Evolutionary conservation across 1,284 basidiomycete genomes (phyloP).

Genomic region (Sanghuangporus baumii): DNA sequence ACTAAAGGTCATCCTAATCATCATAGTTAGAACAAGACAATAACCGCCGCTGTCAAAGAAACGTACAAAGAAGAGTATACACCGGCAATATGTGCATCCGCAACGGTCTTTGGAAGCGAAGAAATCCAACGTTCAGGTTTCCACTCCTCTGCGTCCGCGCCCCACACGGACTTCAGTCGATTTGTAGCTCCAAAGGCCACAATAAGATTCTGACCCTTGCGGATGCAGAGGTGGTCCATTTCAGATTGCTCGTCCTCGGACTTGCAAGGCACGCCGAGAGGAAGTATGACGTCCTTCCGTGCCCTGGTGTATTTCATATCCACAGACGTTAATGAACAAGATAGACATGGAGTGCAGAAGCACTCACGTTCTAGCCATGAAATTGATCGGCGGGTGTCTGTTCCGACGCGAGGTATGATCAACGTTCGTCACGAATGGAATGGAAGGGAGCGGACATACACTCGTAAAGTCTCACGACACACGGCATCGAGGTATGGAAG

Average conservation of each 20-base stretch:
- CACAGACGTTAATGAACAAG: background rate
- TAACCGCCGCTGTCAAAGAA: background rate
- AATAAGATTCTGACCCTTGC: constrained; percentile 20
- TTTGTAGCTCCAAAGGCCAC: constrained; percentile 27
- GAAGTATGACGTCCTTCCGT: constrained; percentile 15
- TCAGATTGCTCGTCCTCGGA: constrained; percentile 10
- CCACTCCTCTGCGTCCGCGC: constrained; percentile 31
- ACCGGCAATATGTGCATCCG: constrained; percentile 23
- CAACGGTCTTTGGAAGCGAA: constrained; percentile 24
- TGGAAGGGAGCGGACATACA: constrained; percentile 4
- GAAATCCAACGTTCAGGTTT: constrained; percentile 32
- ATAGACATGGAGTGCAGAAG: background rate
- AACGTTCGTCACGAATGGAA: background rate
- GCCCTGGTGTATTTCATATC: constrained; percentile 4
- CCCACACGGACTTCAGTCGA: constrained; percentile 29
- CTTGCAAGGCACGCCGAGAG: constrained; percentile 15
- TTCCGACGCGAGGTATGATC: background rate
- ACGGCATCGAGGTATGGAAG: constrained; percentile 19
- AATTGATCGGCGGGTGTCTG: constrained; percentile 17
- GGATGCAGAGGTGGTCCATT: constrained; percentile 14
- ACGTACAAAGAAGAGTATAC: constrained; percentile 24
- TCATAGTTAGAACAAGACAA: background rate
- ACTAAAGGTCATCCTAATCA: constrained; percentile 30
- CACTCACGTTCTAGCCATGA: constrained; percentile 18
- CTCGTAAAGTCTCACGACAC: constrained; percentile 16